Percentiles rank a stretch among this genome's conserved stretches.
Evolutionary conservation across 352 stramenopile species (phyloP).

Genomic region (Thraustotheca clavata): DNA sequence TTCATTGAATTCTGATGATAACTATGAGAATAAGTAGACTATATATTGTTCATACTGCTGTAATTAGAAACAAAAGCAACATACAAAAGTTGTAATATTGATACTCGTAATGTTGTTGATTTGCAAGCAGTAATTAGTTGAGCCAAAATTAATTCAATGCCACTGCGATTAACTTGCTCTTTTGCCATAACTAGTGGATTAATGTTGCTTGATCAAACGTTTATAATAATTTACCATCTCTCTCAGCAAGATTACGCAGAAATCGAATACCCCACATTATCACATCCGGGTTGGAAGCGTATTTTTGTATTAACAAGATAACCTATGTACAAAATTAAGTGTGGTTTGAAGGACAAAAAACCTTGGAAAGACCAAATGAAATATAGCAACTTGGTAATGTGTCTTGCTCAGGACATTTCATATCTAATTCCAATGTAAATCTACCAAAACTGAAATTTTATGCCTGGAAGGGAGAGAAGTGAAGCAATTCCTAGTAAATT

Average conservation of each 20-base stretch:
- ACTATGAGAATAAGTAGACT: not conserved
- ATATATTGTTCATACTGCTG: not conserved
- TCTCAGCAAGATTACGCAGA: constrained; percentile 10
- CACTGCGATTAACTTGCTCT: constrained; percentile 18
- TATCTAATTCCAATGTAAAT: not conserved
- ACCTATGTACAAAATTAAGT: not conserved
- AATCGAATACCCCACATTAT: constrained; percentile 19
- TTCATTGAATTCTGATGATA: not conserved
- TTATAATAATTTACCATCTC: constrained; percentile 4
- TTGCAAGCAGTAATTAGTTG: not conserved
- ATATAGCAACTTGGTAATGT: constrained; percentile 11
- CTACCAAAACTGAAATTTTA: not conserved
- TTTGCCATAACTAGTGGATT: constrained; percentile 1
- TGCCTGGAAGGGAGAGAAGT: constrained; percentile 10
- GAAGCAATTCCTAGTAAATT: constrained; percentile 16
- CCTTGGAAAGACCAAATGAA: constrained; percentile 15
- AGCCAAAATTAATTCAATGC: constrained; percentile 14
- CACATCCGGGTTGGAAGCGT: constrained; percentile 15
- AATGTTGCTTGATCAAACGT: not conserved
- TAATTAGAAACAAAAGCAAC: constrained; percentile 19
- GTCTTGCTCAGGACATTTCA: not conserved
- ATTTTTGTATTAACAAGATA: constrained; percentile 5
- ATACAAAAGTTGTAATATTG: constrained; percentile 17
- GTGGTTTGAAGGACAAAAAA: not conserved
- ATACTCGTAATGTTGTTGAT: constrained; percentile 4